These are phyloP conservation scores for Cutaneotrichosporon sp. DNA, from an alignment of 1,284 basidiomycete genomes.

Conservation along the genomic window DNA sequence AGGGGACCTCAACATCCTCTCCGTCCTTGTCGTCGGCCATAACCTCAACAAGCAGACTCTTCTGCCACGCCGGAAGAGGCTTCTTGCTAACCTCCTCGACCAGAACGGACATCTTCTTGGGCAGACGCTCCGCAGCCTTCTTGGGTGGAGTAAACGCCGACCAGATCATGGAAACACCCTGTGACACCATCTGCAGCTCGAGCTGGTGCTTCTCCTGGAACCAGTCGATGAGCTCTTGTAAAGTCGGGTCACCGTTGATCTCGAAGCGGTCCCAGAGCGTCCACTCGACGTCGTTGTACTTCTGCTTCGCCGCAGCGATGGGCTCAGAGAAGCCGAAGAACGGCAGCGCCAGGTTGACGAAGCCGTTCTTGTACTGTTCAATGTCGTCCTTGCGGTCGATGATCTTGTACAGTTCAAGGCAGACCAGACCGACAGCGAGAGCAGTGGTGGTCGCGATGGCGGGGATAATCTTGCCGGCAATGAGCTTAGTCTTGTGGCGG, in stretches of 20 bases:
- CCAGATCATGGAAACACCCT: constrained; percentile 97
- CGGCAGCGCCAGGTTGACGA: constrained; percentile 94
- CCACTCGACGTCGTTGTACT: constrained; percentile 83
- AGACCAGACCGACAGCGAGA: constrained; percentile 89
- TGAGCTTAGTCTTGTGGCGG: constrained; percentile 93
- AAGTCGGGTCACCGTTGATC: constrained; percentile 81
- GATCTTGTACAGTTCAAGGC: constrained; percentile 97
- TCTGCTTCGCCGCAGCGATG: constrained; percentile 82
- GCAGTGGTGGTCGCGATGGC: constrained; percentile 98
- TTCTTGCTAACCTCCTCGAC: constrained; percentile 94
- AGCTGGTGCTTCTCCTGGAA: constrained; percentile 83
- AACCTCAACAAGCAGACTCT: constrained; percentile 83
- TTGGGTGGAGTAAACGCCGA: constrained; percentile 85
- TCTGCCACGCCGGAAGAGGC: constrained; percentile 70
- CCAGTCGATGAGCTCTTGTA: constrained; percentile 78
- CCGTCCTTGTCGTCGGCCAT: constrained; percentile 87
- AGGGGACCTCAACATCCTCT: constrained; percentile 55
- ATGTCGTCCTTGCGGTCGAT: constrained; percentile 91
- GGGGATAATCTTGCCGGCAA: constrained; percentile 99
- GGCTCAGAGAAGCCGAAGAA: constrained; percentile 99
- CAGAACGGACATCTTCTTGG: constrained; percentile 83
- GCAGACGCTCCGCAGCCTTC: constrained; percentile 83
- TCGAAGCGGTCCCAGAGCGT: constrained; percentile 98
- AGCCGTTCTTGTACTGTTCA: constrained; percentile 97
- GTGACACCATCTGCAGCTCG: constrained; percentile 91